phyloP scores from a whole-genome alignment of 345 rosid species.

The Ceriops tagal region DNA sequence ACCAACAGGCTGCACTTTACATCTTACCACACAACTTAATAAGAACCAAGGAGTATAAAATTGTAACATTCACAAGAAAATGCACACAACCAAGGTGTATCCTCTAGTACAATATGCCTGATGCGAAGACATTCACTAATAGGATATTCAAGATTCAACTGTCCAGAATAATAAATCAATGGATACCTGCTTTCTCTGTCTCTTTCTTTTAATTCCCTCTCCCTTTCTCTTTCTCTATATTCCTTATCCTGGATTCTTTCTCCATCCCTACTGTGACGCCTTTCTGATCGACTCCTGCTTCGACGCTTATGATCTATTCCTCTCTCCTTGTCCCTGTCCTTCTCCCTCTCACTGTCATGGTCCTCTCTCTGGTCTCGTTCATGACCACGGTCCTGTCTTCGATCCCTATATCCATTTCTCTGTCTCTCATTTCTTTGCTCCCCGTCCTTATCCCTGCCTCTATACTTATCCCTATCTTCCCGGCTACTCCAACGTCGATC shows the following conservation, averaged over 20 bases:
- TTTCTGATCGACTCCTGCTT: conserved; percentile 58
- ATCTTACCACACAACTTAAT: too few relatives aligned
- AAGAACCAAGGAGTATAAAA: not conserved
- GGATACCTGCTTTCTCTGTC: conserved; percentile 78
- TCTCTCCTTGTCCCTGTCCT: conserved; percentile 37
- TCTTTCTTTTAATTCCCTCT: conserved; percentile 51
- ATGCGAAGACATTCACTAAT: not conserved
- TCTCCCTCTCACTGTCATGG: conserved; percentile 36
- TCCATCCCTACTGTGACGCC: conserved; percentile 39
- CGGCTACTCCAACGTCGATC: conserved; percentile 55
- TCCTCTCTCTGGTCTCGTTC: conserved; percentile 35
- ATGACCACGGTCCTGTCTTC: conserved; percentile 31
- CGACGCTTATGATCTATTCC: conserved; percentile 47
- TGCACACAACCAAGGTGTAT: not conserved
- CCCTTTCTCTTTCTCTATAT: conserved; percentile 49
- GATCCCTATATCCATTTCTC: conserved; percentile 45
- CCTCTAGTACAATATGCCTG: not conserved
- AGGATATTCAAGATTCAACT: not conserved
- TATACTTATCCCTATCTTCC: conserved; percentile 54
- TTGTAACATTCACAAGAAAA: not conserved
- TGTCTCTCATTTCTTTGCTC: conserved; percentile 34
- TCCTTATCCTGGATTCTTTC: conserved; percentile 60
- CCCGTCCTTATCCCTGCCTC: conserved; percentile 43
- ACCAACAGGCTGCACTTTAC: too few relatives aligned
- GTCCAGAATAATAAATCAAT: conserved; percentile 3